Base-by-base conservation (phyloP, 306 rosid genomes). In the Vicia villosa region DNA sequence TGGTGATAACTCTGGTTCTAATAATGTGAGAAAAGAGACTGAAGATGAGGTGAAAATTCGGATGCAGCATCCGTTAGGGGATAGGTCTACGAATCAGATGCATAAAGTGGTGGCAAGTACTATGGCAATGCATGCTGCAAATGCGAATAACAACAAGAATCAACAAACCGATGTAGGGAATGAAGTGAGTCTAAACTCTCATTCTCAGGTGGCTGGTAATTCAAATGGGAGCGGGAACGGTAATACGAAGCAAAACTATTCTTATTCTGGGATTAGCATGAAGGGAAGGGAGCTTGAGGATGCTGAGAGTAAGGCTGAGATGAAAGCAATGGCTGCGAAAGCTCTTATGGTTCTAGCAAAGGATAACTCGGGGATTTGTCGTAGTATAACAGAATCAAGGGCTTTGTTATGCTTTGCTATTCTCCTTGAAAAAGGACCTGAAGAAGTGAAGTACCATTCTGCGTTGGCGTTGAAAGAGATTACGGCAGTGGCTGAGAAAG, bases 391-490 rank as follows among this genome's bases (percentile, higher is more conserved):
- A 0, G 98, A 94, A 51, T 94, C 98, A 8, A 85, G 96, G 70
- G 98, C 97, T 1, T 75, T 94, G 60, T 58, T 94, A 36, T 94
- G 99, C 50, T 94, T 94, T 37, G 97, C 99, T 0, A 90, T 91
- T 51, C 82, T 94, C 5, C 83, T 94, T 15, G 97, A 94, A 76
- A 91, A 86, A 43, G 99, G 99, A 14, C 76, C 84, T 0, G 82
- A 84, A 64, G 85, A 83, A 8, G 99, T 88, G 49, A 86, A 86
- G 68, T 81, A 66, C 68, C 80, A 91, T 83, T 94, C 96, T 9
- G 97, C 99, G 36, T 81, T 94, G 97, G 96, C 99, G 0, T 76
- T 94, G 74, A 91, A 90, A 96, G 97, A 91, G 86, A 94, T 94
- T 24, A 87, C 97, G 0, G 83, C 95, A 0, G 83, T 91, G 66